Percentiles rank a stretch among this genome's conserved stretches.
Evolutionary conservation across 164 flowering plant genomes (phyloP).

Genomic region (Warburgia ugandensis): DNA sequence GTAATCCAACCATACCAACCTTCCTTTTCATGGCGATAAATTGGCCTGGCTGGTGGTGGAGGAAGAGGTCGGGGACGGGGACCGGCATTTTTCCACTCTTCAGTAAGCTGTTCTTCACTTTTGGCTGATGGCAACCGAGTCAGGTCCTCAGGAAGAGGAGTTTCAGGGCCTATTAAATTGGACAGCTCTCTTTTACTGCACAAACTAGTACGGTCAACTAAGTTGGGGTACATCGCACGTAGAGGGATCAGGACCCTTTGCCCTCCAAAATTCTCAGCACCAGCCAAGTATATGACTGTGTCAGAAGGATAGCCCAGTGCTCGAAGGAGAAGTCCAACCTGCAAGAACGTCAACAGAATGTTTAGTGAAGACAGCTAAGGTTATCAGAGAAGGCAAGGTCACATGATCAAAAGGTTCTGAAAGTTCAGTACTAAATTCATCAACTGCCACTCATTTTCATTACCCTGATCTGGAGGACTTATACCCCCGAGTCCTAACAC

Average conservation of each 20-base stretch:
- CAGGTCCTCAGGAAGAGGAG: slow-evolving; percentile 37
- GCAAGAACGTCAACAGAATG: slow-evolving; percentile 20
- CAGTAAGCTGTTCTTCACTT: slow-evolving; percentile 49
- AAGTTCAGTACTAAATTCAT: too few relatives aligned
- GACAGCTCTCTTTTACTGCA: slow-evolving; percentile 67
- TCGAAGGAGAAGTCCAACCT: slow-evolving; percentile 92
- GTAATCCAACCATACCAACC: slow-evolving; percentile 99
- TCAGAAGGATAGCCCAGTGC: slow-evolving; percentile 89
- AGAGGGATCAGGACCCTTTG: slow-evolving; percentile 84
- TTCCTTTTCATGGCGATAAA: slow-evolving; percentile 89
- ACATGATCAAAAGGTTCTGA: too few relatives aligned
- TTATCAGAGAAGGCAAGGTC: too few relatives aligned
- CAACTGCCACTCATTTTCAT: too few relatives aligned
- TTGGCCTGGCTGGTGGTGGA: slow-evolving; percentile 92
- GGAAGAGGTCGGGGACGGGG: slow-evolving; percentile 99
- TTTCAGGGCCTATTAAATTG: slow-evolving; percentile 61
- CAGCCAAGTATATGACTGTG: slow-evolving; percentile 76
- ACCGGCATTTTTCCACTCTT: slow-evolving; percentile 88
- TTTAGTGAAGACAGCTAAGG: too few relatives aligned
- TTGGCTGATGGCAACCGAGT: slow-evolving; percentile 41
- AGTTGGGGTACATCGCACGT: slow-evolving; percentile 78
- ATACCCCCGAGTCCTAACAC: too few relatives aligned
- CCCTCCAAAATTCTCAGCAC: slow-evolving; percentile 92
- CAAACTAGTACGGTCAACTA: slow-evolving; percentile 75
- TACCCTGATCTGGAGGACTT: too few relatives aligned